Percentiles rank a stretch among this genome's conserved stretches.
phyloP scores from a whole-genome alignment of 441 rosid genomes.

The Codiaeum variegatum region DNA sequence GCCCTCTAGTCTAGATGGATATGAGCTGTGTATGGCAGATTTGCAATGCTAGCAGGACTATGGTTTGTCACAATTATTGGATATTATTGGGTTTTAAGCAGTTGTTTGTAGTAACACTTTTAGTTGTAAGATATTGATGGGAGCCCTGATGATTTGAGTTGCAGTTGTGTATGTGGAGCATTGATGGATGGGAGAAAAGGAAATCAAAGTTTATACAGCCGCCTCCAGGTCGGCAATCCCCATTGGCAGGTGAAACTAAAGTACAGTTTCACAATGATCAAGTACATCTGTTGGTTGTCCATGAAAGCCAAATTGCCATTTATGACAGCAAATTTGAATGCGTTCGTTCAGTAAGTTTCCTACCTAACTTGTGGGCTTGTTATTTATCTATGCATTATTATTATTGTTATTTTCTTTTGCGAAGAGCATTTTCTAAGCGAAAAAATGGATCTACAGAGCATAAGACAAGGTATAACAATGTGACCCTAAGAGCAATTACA shows the following conservation, averaged over 20 bases:
- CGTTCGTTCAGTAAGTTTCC: constrained; percentile 50
- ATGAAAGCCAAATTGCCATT: constrained; percentile 61
- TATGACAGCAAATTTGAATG: constrained; percentile 73
- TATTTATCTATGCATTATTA: neutral
- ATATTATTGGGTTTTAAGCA: neutral
- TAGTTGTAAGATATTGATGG: neutral
- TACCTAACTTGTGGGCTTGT: neutral
- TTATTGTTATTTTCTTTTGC: neutral
- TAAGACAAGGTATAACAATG: neutral
- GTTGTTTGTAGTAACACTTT: neutral
- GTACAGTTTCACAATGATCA: constrained; percentile 78
- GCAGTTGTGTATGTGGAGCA: constrained; percentile 63
- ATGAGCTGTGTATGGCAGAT: neutral
- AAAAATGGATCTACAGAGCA: neutral
- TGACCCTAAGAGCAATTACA: neutral
- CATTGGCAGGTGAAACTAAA: constrained; percentile 55
- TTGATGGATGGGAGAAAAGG: constrained; percentile 76
- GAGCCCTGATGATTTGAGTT: constrained; percentile 7
- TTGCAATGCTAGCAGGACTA: neutral
- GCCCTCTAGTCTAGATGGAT: neutral
- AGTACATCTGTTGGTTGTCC: constrained; percentile 58
- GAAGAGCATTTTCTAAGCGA: neutral
- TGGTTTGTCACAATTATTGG: neutral
- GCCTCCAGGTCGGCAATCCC: constrained; percentile 53
- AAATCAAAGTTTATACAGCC: constrained; percentile 51